phyloP scores from a whole-genome alignment of 352 stramenopile species.

The Pythium inflatum region DNA sequence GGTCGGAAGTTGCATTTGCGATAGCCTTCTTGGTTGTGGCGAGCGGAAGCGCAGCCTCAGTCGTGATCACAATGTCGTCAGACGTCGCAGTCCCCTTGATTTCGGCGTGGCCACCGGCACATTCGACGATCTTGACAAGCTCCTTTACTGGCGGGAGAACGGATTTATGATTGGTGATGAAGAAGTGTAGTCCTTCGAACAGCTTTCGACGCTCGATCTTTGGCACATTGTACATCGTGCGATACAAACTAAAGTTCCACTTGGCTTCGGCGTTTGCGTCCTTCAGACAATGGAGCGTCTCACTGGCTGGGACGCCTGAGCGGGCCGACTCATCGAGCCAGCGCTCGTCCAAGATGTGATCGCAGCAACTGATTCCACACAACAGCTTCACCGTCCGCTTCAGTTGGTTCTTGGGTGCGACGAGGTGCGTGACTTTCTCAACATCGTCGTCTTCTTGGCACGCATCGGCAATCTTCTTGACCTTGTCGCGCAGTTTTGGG shows the following conservation, averaged over 20 bases:
- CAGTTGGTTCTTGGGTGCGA: conserved; percentile 53
- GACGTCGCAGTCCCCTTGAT: conserved; percentile 46
- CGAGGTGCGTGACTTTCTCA: conserved; percentile 52
- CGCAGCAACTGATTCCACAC: conserved; percentile 57
- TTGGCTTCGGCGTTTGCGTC: conserved; percentile 49
- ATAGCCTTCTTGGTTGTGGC: conserved; percentile 42
- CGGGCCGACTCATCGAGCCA: conserved; percentile 54
- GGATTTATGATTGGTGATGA: conserved; percentile 57
- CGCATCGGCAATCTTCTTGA: conserved; percentile 41
- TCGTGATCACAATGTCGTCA: conserved; percentile 52
- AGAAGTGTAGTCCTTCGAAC: conserved; percentile 40
- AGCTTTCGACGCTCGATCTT: conserved; percentile 33
- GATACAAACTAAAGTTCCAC: conserved; percentile 51
- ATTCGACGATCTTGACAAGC: conserved; percentile 47
- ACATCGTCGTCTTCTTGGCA: conserved; percentile 57
- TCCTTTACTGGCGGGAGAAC: conserved; percentile 33
- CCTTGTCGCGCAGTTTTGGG: conserved; percentile 32
- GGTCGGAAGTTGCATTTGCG: conserved; percentile 16
- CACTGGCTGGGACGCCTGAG: conserved; percentile 26
- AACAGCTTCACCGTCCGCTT: conserved; percentile 69
- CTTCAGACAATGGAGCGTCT: conserved; percentile 45
- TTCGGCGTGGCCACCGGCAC: conserved; percentile 49
- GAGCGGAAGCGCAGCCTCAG: conserved; percentile 37
- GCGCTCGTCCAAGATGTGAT: conserved; percentile 52
- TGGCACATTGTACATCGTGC: conserved; percentile 51